Conservation (phyloP, 495 filamentous ascomycete genomes). For the Sabuloglossum arenarium region DNA sequence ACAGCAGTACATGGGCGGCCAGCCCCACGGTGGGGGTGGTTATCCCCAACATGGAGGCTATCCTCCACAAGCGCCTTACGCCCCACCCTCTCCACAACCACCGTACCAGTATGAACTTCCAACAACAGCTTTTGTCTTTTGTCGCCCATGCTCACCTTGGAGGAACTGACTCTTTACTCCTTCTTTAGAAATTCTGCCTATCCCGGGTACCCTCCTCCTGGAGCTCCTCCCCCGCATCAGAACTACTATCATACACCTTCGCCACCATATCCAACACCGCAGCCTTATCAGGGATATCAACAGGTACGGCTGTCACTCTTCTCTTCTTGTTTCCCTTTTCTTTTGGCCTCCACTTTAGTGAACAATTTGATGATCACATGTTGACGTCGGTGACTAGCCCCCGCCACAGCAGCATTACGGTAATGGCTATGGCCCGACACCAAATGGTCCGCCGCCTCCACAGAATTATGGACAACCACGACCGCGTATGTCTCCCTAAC, state of each 20-base stretch:
- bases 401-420: not conserved
- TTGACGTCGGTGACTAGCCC: not conserved
- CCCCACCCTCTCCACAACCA: not conserved
- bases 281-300: slow-evolving; percentile 1
- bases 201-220: not conserved
- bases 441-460: not conserved
- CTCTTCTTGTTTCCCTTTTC: not conserved
- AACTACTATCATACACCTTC: not conserved
- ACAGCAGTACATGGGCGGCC: slow-evolving; percentile 4
- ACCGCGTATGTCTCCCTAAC: not conserved
- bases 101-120: slow-evolving; percentile 4
- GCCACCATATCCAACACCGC: not conserved
- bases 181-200: not conserved
- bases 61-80: not conserved
- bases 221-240: not conserved
- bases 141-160: not conserved
- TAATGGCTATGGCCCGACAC: not conserved
- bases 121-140: not conserved
- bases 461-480: not conserved
- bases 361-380: not conserved
- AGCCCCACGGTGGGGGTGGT: slow-evolving; percentile 1
- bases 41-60: slow-evolving; percentile 5
- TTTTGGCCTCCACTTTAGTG: not conserved
- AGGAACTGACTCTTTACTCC: too few species aligned
- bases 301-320: not conserved